Evolutionary conservation across 495 filamentous ascomycete genomes (phyloP), one percentile per base, ranked within the genome.

Genomic region (Penicillium subrubescens): DNA sequence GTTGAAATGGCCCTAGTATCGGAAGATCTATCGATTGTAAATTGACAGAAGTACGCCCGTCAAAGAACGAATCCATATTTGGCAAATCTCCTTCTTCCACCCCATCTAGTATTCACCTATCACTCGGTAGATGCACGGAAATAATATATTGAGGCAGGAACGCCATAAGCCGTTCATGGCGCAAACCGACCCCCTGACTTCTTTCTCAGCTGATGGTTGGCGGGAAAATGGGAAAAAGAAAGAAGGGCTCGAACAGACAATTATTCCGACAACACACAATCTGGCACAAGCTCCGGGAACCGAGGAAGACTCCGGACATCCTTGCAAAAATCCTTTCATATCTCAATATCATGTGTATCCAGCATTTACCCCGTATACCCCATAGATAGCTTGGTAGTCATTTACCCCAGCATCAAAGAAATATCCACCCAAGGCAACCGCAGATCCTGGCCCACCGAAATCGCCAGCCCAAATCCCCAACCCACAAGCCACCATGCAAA

Each of bases 81-180:
- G 44, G 44, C 44, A 48, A 23, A 25, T 10, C 21, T 52, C 25
- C 17, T 31, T 52, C 6, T n/a, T 31, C 48, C 48, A 48, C 1
- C 12, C 19, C 19, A 48, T 31, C n/a, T 15, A n/a, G 48, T 17
- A 52, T 41, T 41, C 37, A 41, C 19, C 48, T 29, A 52, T 52
- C 23, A 17, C 52, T 31, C 53, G 3, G 29, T 17, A 56, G 19
- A 37, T 21, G 29, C n/a, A 37, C 31, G n/a, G 29, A 37, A 56
- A 33, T 56, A 50, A 50, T 46, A 29, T 23, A 44, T 44, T 34
- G 43, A 34, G 57, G 35, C 57, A 50, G 29, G 8, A 50, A 59
- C 43, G 57, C 57, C 57, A 59, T 31, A 19, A 55, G 52, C 53
- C 53, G 33, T 34, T 34, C 31, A 56, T 21, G 31, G 53, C 19